phyloP scores from a whole-genome alignment of 2,329 filamentous ascomycete genomes.

The Penicillium corylophilum region DNA sequence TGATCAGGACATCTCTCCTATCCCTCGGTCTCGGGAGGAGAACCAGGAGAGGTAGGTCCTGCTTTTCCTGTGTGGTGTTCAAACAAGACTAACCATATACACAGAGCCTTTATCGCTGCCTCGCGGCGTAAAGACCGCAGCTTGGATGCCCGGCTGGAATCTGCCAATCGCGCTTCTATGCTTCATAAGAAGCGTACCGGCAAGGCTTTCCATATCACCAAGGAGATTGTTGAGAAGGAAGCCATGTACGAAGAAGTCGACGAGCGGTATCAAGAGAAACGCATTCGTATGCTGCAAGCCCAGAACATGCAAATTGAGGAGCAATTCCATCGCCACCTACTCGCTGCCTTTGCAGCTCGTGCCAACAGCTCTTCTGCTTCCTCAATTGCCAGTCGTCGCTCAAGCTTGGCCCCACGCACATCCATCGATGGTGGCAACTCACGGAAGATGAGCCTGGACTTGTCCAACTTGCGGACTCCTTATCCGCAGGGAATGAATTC shows the following conservation, averaged over 20 bases:
- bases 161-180: constrained; percentile 81
- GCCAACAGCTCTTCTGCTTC: constrained; percentile 17
- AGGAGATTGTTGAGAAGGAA: constrained; percentile 83
- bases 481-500: constrained; percentile 26
- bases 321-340: constrained; percentile 37
- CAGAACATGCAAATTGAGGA: constrained; percentile 40
- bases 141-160: constrained; percentile 83
- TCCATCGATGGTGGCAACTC: constrained; percentile 25
- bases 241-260: constrained; percentile 98
- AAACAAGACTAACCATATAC: constrained; percentile 2
- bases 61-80: not conserved
- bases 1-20: constrained; percentile 33
- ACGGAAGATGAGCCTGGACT: constrained; percentile 39
- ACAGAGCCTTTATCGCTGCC: constrained; percentile 84
- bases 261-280: constrained; percentile 59
- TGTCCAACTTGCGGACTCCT: constrained; percentile 31
- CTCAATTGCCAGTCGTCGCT: constrained; percentile 29
- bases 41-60: constrained; percentile 46
- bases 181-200: constrained; percentile 88
- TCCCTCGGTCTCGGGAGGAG: constrained; percentile 43
- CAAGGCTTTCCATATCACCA: constrained; percentile 74
- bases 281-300: constrained; percentile 39
- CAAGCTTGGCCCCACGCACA: constrained; percentile 27
- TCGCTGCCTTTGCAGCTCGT: constrained; percentile 34
- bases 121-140: constrained; percentile 83